Evolutionary conservation across 352 stramenopile species (phyloP), one percentile per base, ranked within the genome.

Genomic region (Phytopythium cucurbitacearum): DNA sequence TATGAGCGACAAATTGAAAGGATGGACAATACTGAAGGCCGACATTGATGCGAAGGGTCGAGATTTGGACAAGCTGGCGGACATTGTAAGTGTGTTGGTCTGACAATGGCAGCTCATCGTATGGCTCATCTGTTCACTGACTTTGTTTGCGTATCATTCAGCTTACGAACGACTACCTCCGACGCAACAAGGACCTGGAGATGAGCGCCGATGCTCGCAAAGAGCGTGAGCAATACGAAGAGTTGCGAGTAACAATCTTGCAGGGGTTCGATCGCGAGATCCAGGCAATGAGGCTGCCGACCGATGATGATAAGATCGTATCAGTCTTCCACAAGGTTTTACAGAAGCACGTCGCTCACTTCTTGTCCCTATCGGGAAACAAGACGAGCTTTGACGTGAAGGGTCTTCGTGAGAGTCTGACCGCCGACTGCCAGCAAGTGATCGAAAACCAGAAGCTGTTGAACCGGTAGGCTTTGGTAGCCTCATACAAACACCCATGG

Each of bases 391-490:
- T 86, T 39, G 79, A 67, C 38, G 61, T 68, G 9, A 78, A 74
- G 40, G 62, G 62, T 1, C 54, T 87, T 34, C 74, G 71, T 21
- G 76, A 89, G 15, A 77, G 71, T 37, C 58, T 94, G 16, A 80
- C 70, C 12, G 72, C 46, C 8, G 80, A 92, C 51, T 88, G 78
- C 55, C 76, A 65, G 51, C 46, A 60, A 36, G 64, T 69, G 3
- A 62, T 94, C 10, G 72, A 89, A 38, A 89, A 84, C 37, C 80
- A 92, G 49, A 94, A 91, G 47, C 59, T 76, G 46, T 64, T 90
- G 7, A 91, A 89, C 54, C 51, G 69, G 79, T 90, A 51, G 3
- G 68, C 28, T 46, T 28, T 28, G 21, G 21, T 28, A 28, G 21
- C 21, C 21, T 28, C 21, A 28, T 28, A 28, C 21, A 28, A 28